Percentiles rank a stretch among this genome's conserved stretches.
Conservation (phyloP, 129 eudicot species). For the Silybum marianum region DNA sequence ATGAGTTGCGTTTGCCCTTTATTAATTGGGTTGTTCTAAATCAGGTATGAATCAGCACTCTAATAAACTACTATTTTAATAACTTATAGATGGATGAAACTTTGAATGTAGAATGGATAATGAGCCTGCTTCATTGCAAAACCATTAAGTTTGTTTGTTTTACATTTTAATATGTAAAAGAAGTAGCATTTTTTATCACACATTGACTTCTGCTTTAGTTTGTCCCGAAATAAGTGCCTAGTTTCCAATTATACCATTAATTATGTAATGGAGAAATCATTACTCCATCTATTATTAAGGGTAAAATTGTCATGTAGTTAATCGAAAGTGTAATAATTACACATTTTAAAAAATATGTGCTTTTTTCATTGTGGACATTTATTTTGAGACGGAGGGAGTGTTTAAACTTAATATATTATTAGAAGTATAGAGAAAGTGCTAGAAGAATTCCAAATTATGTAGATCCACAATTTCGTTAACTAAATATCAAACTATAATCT, state of each 20-base stretch:
- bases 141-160: not conserved
- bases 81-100: conserved; percentile 1
- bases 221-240: not conserved
- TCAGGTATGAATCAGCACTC: conserved; percentile 52
- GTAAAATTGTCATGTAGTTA: not conserved
- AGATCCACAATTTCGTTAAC: too few relatives aligned
- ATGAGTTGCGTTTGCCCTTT: conserved; percentile 86
- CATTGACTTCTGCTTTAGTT: not conserved
- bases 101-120: conserved; percentile 1
- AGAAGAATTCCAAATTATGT: too few relatives aligned
- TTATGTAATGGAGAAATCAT: too few relatives aligned
- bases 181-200: not conserved
- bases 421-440: too few relatives aligned
- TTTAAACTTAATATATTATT: too few relatives aligned
- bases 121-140: not conserved
- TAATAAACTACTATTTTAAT: conserved; percentile 13
- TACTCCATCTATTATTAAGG: not conserved
- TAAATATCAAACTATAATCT: too few relatives aligned
- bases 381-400: not conserved
- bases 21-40: conserved; percentile 72
- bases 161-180: not conserved
- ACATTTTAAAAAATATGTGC: not conserved
- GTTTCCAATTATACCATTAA: too few relatives aligned
- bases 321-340: not conserved
- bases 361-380: not conserved